Conservation (phyloP, 345 rosid genomes). For the Hirschfeldia incana region DNA sequence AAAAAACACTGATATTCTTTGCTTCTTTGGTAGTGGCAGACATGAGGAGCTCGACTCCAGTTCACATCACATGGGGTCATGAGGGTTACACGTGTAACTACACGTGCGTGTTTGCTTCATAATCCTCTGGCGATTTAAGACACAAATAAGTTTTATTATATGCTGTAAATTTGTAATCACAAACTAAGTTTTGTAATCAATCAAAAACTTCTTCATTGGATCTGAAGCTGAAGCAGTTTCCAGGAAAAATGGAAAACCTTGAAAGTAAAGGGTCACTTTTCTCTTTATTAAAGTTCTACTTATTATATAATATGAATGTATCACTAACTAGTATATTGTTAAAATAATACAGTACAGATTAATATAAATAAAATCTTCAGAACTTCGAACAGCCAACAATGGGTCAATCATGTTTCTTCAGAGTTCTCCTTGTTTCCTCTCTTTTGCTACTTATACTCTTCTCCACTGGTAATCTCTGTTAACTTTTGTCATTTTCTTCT, state of each 20-base stretch:
- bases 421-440: conserved; percentile 31
- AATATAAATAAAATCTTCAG: conserved; percentile 21
- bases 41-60: conserved; percentile 33
- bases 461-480: conserved; percentile 26
- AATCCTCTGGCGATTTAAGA: conserved; percentile 1
- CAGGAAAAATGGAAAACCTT: conserved; percentile 40
- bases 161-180: too few species aligned
- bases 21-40: conserved; percentile 36
- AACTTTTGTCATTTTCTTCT: neutral
- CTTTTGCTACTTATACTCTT: conserved; percentile 31
- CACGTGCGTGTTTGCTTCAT: conserved; percentile 32
- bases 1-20: neutral
- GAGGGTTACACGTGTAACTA: conserved; percentile 21
- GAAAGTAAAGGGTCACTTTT: conserved; percentile 28
- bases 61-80: conserved; percentile 36
- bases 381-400: conserved; percentile 32
- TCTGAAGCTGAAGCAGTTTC: conserved; percentile 42
- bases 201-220: conserved; percentile 30
- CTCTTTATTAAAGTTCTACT: conserved; percentile 31
- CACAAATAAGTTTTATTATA: neutral
- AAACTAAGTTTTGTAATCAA: neutral
- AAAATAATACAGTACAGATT: neutral
- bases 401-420: conserved; percentile 33
- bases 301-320: neutral
- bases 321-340: conserved; percentile 13